Evolutionary conservation across 331 rosid genomes (phyloP).

Genomic region (Malus hybrid): DNA sequence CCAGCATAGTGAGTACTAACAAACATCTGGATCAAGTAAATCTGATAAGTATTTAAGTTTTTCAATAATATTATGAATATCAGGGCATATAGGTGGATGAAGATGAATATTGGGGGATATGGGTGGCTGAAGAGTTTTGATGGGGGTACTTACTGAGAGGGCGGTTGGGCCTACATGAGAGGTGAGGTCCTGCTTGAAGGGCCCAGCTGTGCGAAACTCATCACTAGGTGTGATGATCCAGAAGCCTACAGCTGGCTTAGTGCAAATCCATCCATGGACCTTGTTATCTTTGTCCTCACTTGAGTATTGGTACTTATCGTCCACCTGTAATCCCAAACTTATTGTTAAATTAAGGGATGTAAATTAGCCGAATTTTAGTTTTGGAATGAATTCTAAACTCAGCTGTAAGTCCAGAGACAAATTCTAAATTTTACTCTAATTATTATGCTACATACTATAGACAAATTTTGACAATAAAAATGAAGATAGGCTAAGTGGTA

Average conservation of each 20-base stretch:
- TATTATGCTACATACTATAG: background rate
- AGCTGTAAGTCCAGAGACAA: no score
- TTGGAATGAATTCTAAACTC: no score
- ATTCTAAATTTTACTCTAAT: no score
- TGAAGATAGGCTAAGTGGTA: background rate
- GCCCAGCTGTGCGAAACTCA: conserved; percentile 60
- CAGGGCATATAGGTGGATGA: background rate
- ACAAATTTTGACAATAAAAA: background rate
- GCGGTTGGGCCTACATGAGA: conserved; percentile 62
- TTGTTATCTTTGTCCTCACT: conserved; percentile 19
- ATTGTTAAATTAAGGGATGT: no score
- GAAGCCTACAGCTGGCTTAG: conserved; percentile 32
- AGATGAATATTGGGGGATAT: background rate
- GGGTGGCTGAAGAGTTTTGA: no score
- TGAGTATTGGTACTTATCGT: conserved; percentile 37
- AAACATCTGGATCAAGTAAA: conserved; percentile 44
- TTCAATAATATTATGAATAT: no score
- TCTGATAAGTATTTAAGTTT: no score
- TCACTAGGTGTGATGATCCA: conserved; percentile 71
- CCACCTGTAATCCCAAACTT: conserved; percentile 11
- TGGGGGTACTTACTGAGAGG: conserved; percentile 39
- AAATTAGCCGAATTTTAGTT: no score
- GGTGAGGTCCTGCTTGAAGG: conserved; percentile 72
- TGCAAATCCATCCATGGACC: conserved; percentile 29
- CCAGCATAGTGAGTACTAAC: conserved; percentile 80